phyloP scores from a whole-genome alignment of 2,329 filamentous ascomycete genomes.

The Penicillium sp. region DNA sequence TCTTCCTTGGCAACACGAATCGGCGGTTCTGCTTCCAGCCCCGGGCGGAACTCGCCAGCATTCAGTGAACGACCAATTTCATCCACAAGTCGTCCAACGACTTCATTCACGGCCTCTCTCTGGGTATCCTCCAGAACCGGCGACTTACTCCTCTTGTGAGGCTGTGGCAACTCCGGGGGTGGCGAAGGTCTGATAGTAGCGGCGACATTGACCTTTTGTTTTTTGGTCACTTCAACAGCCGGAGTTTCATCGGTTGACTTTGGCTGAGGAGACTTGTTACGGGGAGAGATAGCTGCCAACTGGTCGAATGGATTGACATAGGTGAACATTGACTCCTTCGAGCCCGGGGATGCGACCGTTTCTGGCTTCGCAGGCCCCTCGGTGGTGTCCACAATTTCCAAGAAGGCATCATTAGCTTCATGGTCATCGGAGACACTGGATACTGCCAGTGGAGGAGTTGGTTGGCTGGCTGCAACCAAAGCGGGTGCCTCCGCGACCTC shows the following conservation, averaged over 20 bases:
- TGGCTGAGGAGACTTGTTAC: constrained; percentile 55
- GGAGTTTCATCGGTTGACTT: constrained; percentile 44
- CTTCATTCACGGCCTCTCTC: constrained; percentile 68
- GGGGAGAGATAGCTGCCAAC: constrained; percentile 63
- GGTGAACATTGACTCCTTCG: constrained; percentile 56
- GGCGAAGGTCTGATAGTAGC: constrained; percentile 19
- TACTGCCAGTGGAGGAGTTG: constrained; percentile 22
- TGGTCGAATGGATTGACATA: constrained; percentile 72
- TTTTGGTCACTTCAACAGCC: constrained; percentile 30
- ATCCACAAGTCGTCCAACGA: constrained; percentile 63
- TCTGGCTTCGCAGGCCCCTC: constrained; percentile 30
- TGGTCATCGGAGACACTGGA: constrained; percentile 15
- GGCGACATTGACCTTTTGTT: constrained; percentile 24
- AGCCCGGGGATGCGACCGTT: constrained; percentile 37
- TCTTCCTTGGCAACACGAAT: constrained; percentile 34
- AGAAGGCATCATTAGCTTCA: constrained; percentile 6
- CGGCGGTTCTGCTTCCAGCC: constrained; percentile 45
- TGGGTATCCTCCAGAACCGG: constrained; percentile 33
- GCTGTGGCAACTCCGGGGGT: constrained; percentile 11
- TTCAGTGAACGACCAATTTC: constrained; percentile 57
- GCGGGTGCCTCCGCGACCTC: constrained; percentile 38
- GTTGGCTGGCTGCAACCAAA: constrained; percentile 37
- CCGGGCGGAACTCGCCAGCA: constrained; percentile 1
- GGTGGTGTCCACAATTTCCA: constrained; percentile 18
- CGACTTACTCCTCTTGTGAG: constrained; percentile 21